Conservation (phyloP, 2,329 filamentous ascomycete genomes). For the Chalaropsis ovoidea region DNA sequence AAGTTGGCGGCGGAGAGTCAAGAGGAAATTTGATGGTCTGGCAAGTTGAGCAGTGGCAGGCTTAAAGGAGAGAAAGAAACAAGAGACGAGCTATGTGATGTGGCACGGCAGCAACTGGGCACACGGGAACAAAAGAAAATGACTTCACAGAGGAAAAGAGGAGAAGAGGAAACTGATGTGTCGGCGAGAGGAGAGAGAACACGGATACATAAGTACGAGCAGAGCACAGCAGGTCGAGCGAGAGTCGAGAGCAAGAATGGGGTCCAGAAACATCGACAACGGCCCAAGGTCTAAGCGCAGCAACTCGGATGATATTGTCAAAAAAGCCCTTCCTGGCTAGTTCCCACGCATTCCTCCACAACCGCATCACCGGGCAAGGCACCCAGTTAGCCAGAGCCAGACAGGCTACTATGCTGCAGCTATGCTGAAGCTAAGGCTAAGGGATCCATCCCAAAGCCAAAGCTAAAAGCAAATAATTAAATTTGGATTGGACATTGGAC, state of each 20-base stretch:
- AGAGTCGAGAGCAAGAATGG: neutral
- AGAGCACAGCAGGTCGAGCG: neutral
- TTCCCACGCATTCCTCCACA: neutral
- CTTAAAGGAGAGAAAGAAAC: neutral
- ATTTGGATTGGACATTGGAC: too few species aligned
- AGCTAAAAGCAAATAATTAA: too few species aligned
- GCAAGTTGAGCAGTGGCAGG: neutral
- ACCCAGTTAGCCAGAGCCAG: too few species aligned
- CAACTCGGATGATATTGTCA: neutral
- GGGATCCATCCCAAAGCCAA: too few species aligned
- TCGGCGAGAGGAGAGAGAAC: neutral
- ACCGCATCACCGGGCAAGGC: neutral
- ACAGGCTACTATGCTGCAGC: too few species aligned
- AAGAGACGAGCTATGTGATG: neutral
- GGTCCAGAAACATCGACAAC: neutral
- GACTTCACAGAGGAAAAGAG: conserved; percentile 1
- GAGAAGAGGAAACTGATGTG: neutral
- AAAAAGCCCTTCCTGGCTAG: neutral
- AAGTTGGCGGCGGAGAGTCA: conserved; percentile 3
- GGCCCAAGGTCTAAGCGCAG: neutral
- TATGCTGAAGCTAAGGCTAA: too few species aligned
- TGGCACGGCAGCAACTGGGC: neutral
- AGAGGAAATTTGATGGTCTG: neutral
- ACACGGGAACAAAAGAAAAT: neutral
- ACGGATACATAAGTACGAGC: conserved; percentile 4